A percentile compares a stretch with the other conserved stretches of the same genome.
Conservation (phyloP, 2,329 filamentous ascomycete species). For the Huntiella abstrusa region DNA sequence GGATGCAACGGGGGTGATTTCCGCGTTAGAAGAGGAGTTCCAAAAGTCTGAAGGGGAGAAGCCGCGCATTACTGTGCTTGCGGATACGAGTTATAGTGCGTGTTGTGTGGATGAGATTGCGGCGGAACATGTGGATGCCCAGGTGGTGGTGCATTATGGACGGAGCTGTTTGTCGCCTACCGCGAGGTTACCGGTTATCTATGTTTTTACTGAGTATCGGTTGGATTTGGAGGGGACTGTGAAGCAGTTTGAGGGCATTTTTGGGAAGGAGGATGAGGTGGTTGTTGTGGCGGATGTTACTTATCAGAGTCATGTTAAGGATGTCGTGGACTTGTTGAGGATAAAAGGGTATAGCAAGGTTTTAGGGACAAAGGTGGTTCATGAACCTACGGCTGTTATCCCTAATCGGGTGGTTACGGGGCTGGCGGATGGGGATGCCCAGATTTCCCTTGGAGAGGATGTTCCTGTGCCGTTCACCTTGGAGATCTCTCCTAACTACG, state of each 20-base stretch:
- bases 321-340: constrained; percentile 34
- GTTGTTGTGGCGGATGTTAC: constrained; percentile 81
- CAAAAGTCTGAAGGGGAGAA: neutral
- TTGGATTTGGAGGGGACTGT: constrained; percentile 42
- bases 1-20: constrained; percentile 66
- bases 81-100: constrained; percentile 88
- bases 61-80: constrained; percentile 59
- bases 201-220: constrained; percentile 64
- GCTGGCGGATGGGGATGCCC: no score
- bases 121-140: constrained; percentile 77
- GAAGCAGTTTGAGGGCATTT: constrained; percentile 47
- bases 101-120: constrained; percentile 97
- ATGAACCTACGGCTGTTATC: constrained; percentile 60
- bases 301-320: constrained; percentile 55
- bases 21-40: constrained; percentile 23
- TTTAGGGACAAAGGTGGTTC: constrained; percentile 51
- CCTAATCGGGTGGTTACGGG: constrained; percentile 45
- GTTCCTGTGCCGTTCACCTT: constrained; percentile 15
- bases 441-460: neutral
- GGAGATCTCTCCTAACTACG: constrained; percentile 41
- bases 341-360: constrained; percentile 50
- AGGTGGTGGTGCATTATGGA: constrained; percentile 88
- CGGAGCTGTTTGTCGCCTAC: constrained; percentile 83
- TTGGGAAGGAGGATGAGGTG: constrained; percentile 40
- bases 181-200: constrained; percentile 67